Evolutionary conservation across 2,329 filamentous ascomycete species (phyloP), one percentile per base, ranked within the genome.

Genomic region (Aspergillus carbonarius): DNA sequence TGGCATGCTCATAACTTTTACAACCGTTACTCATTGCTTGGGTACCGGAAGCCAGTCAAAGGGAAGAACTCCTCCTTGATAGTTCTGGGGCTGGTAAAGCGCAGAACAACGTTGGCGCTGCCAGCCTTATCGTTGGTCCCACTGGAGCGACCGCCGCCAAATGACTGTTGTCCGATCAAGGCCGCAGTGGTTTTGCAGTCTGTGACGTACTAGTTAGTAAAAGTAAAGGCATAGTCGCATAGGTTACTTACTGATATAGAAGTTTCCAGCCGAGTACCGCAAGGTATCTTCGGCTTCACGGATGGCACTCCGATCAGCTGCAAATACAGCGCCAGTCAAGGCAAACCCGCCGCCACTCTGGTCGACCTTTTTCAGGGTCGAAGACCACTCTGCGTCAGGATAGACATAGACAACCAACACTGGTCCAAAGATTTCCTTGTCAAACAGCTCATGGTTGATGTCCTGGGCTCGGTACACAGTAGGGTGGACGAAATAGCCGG

Each of bases 401-500:
- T 93, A 96, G 62, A 93, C 83, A 74, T 95, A 85, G 3, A 88
- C 78, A 17, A 84, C 83, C 44, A 93, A 80, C 37, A 93, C 80
- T 23, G 90, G 90, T 1, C 90, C 91, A 74, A 96, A 96, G 64
- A 95, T 85, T 76, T 96, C 91, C 47, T 85, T 87, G 59, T 82
- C 85, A 59, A 96, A 81, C 67, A 93, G 86, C 61, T 82, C 81
- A 79, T 95, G 91, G 57, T 82, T 76, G 0, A 89, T 86, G 73
- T 88, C 87, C 52, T 81, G 85, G 42, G 90, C 88, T 60, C 82
- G 76, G 80, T 93, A 95, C 70, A 96, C 83, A 60, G 91, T 93
- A 3, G 91, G 91, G 74, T 90, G 82, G 68, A 96, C 84, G 76
- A 85, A 96, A 81, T 88, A 96, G 57, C 91, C 92, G 73, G 86